Conservation (phyloP, 116 monocot species). For the Papilionanthe hybrid region DNA sequence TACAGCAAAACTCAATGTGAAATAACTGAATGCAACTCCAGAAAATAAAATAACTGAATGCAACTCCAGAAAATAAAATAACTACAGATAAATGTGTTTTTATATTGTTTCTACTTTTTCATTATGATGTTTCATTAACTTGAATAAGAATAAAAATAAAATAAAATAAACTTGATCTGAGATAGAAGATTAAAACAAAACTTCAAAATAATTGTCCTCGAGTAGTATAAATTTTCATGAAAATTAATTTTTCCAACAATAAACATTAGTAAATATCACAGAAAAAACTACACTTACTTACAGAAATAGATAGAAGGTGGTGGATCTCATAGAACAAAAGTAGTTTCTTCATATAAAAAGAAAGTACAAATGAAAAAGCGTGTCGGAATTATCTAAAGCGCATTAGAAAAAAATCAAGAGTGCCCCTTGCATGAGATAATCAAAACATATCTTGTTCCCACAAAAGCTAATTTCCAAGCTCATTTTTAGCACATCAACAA, state of each 20-base stretch:
- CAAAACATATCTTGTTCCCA: slow-evolving; percentile 38
- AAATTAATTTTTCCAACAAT: not conserved
- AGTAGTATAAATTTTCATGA: not conserved
- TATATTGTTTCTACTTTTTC: not conserved
- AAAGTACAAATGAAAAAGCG: not conserved
- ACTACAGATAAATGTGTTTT: not conserved
- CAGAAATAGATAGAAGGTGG: not conserved
- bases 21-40: too few species aligned
- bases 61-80: not conserved
- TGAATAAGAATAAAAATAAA: not conserved
- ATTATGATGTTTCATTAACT: not conserved
- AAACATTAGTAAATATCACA: not conserved
- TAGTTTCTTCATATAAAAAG: not conserved
- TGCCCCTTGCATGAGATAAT: not conserved
- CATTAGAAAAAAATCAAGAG: not conserved
- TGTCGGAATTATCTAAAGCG: not conserved
- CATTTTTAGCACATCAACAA: slow-evolving; percentile 43
- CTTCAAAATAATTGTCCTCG: not conserved
- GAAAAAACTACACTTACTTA: not conserved
- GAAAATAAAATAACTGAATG: not conserved
- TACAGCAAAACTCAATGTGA: not conserved
- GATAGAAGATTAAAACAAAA: slow-evolving; percentile 2
- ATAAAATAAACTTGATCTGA: not conserved
- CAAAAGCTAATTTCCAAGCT: slow-evolving; percentile 30
- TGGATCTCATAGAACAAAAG: not conserved